Conservation (phyloP, 2,329 filamentous ascomycete genomes). For the Pseudogymnoascus sp. region DNA sequence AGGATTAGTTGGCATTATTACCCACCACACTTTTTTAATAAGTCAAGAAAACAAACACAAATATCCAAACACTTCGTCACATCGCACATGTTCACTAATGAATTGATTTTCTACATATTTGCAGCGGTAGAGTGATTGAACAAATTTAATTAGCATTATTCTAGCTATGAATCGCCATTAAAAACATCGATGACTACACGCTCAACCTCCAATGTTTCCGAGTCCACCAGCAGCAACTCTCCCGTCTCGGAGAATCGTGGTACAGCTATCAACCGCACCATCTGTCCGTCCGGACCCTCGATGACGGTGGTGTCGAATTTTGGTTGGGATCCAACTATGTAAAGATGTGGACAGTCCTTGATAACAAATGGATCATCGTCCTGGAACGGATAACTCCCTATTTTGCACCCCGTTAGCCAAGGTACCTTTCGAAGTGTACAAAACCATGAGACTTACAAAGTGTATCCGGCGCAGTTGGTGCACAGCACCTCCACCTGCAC, state of each 20-base stretch:
- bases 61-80: not conserved
- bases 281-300: constrained; percentile 57
- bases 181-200: constrained; percentile 48
- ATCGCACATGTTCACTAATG: not conserved
- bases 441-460: constrained; percentile 60
- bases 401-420: not conserved
- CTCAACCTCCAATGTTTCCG: constrained; percentile 75
- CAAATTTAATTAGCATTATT: not conserved
- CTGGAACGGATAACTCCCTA: constrained; percentile 94
- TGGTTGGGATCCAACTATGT: constrained; percentile 81
- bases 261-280: constrained; percentile 70
- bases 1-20: not conserved
- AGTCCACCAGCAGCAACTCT: constrained; percentile 75
- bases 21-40: not conserved
- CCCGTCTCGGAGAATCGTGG: constrained; percentile 73
- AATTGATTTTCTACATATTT: not conserved
- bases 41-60: too few relatives aligned
- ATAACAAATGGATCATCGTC: constrained; percentile 88
- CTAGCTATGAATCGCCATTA: not conserved
- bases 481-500: constrained; percentile 83
- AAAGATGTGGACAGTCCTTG: constrained; percentile 77
- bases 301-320: constrained; percentile 66
- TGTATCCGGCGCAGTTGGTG: constrained; percentile 92
- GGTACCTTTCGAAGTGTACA: not conserved
- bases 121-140: not conserved